phyloP scores from a whole-genome alignment of 345 rosid species.

The Ceriops decandra region DNA sequence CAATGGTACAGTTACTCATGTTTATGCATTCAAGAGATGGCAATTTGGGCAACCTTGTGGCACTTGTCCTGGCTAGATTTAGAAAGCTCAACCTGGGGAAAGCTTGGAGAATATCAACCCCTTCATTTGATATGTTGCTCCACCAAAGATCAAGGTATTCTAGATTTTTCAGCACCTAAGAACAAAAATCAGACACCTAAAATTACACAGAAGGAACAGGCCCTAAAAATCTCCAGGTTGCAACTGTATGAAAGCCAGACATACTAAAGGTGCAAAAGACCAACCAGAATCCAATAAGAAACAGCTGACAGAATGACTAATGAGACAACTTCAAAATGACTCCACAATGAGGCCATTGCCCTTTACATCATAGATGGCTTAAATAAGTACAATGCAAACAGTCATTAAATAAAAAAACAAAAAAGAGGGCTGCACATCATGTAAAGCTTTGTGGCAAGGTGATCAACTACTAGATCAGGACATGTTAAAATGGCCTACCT shows the following conservation, averaged over 20 bases:
- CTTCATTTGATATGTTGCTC: conserved; percentile 62
- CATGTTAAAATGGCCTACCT: not conserved
- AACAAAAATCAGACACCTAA: not conserved
- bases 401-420: not conserved
- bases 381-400: not conserved
- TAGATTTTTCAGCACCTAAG: conserved; percentile 67
- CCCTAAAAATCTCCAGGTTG: not conserved
- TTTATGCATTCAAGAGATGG: conserved; percentile 67
- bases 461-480: not conserved
- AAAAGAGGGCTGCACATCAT: not conserved
- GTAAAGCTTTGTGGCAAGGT: not conserved
- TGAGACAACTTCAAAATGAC: not conserved
- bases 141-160: conserved; percentile 91
- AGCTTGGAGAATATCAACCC: conserved; percentile 43
- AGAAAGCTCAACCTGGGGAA: conserved; percentile 68
- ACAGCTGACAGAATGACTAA: not conserved
- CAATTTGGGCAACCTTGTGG: conserved; percentile 57
- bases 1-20: conserved; percentile 69
- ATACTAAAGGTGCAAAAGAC: not conserved
- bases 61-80: conserved; percentile 71
- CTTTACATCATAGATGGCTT: not conserved
- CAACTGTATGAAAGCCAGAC: not conserved
- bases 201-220: not conserved
- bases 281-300: not conserved
- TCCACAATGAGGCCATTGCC: not conserved